Evolutionary conservation across 257 asterid species (phyloP), one percentile per base, ranked within the genome.

Genomic region (Solanum microdontum): DNA sequence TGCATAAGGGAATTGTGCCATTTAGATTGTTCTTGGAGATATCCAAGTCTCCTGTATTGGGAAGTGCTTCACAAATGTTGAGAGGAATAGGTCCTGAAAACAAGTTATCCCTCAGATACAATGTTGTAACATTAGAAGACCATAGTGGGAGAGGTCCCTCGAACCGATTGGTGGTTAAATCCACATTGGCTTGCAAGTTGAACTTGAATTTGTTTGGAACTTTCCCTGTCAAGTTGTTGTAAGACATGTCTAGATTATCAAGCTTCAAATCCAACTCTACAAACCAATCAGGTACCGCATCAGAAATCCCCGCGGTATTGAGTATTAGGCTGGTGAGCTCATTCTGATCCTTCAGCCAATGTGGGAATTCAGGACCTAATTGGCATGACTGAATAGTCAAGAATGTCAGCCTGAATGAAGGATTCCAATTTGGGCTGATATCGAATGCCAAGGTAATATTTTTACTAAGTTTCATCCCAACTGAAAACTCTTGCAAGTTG

Each of bases 111-210:
- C 89, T 87, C 76, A 89, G 82, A 88, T 88, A 88, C 82, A 91
- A 68, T n/a, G 87, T 26, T 75, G 89, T 64, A 51, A 89, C 33
- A 36, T 91, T 89, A 26, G 88, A 37, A 23, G 91, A 32, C 93
- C 93, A 89, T 32, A 91, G 90, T 1, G 93, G 93, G 32, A 91
- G 91, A 84, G 91, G 87, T 11, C 93, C 93, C 58, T 87, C 51
- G 14, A 88, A 89, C 3, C 13, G 58, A 45, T 89, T 91, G 1
- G 89, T 75, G 36, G 87, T 89, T 80, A 91, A 77, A 55, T 89
- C 91, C 5, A 91, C 89, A 37, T 84, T 87, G 30, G 91, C 82
- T 14, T 0, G 74, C 1, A 0, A 3, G n/a, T 17, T n/a, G 87
- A 89, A 91, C 30, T 45, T 69, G 11, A 88, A 12, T 8, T 62